Evolutionary conservation across 768 basidiomycete species (phyloP).

Genomic region (Clitopilus hobsonii): DNA sequence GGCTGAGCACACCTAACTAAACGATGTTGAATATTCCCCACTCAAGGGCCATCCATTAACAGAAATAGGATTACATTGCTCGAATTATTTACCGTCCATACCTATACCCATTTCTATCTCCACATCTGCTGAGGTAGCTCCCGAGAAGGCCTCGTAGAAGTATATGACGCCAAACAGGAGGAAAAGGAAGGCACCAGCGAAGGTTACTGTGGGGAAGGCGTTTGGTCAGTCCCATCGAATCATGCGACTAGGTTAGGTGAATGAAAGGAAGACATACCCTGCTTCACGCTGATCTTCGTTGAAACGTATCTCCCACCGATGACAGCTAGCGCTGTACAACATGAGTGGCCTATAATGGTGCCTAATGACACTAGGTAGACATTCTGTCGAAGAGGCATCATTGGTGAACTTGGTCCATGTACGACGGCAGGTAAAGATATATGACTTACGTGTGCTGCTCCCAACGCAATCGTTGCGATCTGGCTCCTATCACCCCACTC

Average conservation of each 20-base stretch:
- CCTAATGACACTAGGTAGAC: constrained; percentile 89
- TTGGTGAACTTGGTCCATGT: background rate
- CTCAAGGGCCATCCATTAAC: no score
- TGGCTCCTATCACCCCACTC: constrained; percentile 99
- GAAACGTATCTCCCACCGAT: constrained; percentile 91
- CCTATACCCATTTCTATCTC: constrained; percentile 26
- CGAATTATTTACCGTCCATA: no score
- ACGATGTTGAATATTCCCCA: no score
- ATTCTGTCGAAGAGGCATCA: constrained; percentile 48
- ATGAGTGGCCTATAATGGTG: constrained; percentile 82
- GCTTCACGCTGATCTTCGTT: constrained; percentile 92
- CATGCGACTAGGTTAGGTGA: background rate
- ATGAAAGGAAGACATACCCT: constrained; percentile 51
- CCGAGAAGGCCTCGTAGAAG: constrained; percentile 54
- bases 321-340: constrained; percentile 87
- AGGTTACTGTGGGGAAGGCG: constrained; percentile 53
- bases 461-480: constrained; percentile 94
- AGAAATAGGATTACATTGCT: no score
- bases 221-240: background rate
- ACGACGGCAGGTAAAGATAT: background rate
- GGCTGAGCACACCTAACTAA: no score
- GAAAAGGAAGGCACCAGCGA: constrained; percentile 79
- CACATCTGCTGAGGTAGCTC: constrained; percentile 25
- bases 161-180: constrained; percentile 80
- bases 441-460: constrained; percentile 80